Base-by-base conservation (phyloP, 148 eudicot genomes). In the Rhododendron mucronatum region DNA sequence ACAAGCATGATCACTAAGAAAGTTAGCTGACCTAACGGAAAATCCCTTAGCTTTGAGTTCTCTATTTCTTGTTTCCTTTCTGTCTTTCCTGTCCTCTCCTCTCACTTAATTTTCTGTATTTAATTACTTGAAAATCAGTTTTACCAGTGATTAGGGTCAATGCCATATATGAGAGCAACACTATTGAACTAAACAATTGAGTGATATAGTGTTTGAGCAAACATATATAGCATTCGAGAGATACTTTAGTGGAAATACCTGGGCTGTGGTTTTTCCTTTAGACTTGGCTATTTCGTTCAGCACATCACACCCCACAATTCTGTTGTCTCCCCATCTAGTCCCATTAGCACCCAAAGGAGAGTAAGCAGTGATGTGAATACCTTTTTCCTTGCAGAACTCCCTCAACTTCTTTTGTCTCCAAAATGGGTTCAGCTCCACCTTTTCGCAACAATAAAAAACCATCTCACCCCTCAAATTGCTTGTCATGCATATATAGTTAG, bases 221-320 rank as follows among this genome's bases (percentile, higher is more conserved):
- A 59, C 65, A 65, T n/a, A 2, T 65, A 65, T 61, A 23, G 69
- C 23, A 61, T 61, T 23, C 26, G 28, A 61, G 67, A 59, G 67
- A 65, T 3, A 65, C 30, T 2, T 23, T 2, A 23, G 30, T 45
- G 69, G 57, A 76, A 23, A 26, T 81, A 95, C 98, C 95, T 95
- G 95, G 28, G 97, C 94, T 59, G 91, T 84, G 41, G 94, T 88
- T 83, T 95, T 95, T 51, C 93, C 92, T 89, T 84, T 94, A 20
- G 95, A 87, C 86, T 89, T 88, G 55, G 98, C 98, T 76, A 95
- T 95, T 23, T 92, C 90, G 45, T 91, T 85, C n/a, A 95, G 92
- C 53, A 94, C 93, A 76, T 91, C 89, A 47, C 84, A 90, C 35
- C 92, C 93, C 77, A 93, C 13, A 48, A 95, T 86, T 81, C 95